Evolutionary conservation across 768 basidiomycete genomes (phyloP), one percentile per base, ranked within the genome.

Genomic region (Mycena belliarum): DNA sequence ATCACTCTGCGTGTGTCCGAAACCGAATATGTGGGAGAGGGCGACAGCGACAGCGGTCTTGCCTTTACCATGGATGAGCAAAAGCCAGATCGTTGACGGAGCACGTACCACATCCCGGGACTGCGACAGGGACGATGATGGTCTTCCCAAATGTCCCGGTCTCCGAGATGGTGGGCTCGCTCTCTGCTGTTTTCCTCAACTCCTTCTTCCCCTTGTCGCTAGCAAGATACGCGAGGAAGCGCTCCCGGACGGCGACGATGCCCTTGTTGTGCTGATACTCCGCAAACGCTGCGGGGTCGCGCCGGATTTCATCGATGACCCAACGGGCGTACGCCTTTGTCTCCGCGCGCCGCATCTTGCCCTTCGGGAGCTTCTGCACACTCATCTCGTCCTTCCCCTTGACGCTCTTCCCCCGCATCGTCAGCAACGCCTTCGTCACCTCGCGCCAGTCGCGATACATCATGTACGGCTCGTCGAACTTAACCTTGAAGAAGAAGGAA

Each of bases 401-500:
- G 26, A 6, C n/a, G 11, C 58, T 65, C 35, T 55, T 67, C 14
- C 15, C 76, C 73, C 47, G 37, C 37, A 74, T 61, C 4, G 72
- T 64, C 7, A 96, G 77, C 24, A 96, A 76, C 18, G 69, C 73
- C 70, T 91, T 91, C 7, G 97, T 98, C 46, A 95, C 80, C 73
- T 98, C 96, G 50, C 96, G 82, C 94, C 95, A 98, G 69, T 95
- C 92, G 52, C 97, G 88, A 73, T 98, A 98, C 86, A 96, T 95
- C 82, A 98, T 87, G 70, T 99, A 99, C 3, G 96, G 96, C 68
- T 98, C 93, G 72, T 98, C 95, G 72, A 98, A 98, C 70, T 99
- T 99, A 76, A 98, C 82, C 70, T 99, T 99, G 86, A 97, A 98
- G 82, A 99, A 98, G 79, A 98, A 96, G 0, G 93, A 87, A 2